Evolutionary conservation across 495 filamentous ascomycete genomes (phyloP), one percentile per base, ranked within the genome.

Genomic region (Lindgomyces ingoldianus): DNA sequence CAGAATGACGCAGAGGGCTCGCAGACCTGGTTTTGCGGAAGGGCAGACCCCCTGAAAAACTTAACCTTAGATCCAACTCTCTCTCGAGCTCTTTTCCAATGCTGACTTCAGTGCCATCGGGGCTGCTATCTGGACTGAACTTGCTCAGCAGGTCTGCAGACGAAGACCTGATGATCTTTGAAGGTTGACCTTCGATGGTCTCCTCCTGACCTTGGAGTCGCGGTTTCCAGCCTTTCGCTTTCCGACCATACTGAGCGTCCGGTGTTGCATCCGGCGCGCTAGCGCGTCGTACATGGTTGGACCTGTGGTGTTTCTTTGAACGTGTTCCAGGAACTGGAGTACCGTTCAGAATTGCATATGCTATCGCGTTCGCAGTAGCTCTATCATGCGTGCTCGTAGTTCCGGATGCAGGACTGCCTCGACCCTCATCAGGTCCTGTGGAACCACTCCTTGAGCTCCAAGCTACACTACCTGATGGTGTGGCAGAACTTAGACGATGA

Each of bases 311-410:
- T 33, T 24, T 14, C 41, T 18, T 52, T 1, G 45, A 1, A 1
- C 29, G 19, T 2, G 39, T 42, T 4, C 45, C 45, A 9, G 64
- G 50, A 21, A 30, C 42, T 30, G 24, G 18, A 10, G 57, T 52
- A 1, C 51, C 56, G 25, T 62, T 67, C 33, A 67, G 64, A 21
- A 62, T 54, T 25, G 57, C 56, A 57, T 67, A 62, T 46, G 64
- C 64, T 22, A 54, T 62, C 50, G 30, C 51, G 30, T 57, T 49
- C 10, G 50, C 47, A 36, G 51, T 27, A n/a, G 29, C 22, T 10
- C 33, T 10, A 18, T 47, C 21, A n/a, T 21, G 39, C 9, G 47
- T 8, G 9, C 19, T 51, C 14, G 39, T 46, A 18, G 12, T 45
- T 3, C 19, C 44, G 19, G 51, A 48, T 24, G 26, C 53, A 3